Conservation (phyloP, 1,284 basidiomycete genomes). For the Melampsora larici-populina region DNA sequence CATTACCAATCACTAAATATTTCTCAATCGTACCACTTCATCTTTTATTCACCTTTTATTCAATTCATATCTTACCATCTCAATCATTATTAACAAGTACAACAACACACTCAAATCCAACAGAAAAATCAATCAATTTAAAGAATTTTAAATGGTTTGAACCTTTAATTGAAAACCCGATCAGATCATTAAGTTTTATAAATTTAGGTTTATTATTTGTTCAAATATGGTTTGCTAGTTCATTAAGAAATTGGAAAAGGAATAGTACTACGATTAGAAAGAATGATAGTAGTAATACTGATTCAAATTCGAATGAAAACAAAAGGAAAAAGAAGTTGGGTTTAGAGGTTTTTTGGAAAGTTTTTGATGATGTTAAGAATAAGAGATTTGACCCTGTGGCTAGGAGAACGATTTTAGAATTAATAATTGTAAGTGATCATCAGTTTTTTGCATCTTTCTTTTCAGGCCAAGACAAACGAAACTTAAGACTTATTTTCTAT, state of each 20-base stretch:
- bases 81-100: neutral
- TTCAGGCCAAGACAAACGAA: too few species aligned
- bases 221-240: slow-evolving; percentile 37
- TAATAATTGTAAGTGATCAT: neutral
- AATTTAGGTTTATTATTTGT: slow-evolving; percentile 22
- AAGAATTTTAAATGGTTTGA: too few species aligned
- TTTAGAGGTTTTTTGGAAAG: neutral
- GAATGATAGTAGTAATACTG: neutral
- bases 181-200: neutral
- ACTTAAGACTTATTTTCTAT: neutral
- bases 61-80: slow-evolving; percentile 11
- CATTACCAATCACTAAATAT: slow-evolving; percentile 11
- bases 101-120: neutral
- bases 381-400: neutral
- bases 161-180: neutral
- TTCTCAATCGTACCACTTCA: slow-evolving; percentile 26
- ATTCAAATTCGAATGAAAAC: neutral
- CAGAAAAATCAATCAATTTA: too few species aligned
- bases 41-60: slow-evolving; percentile 9
- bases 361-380: neutral
- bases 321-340: neutral
- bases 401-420: neutral
- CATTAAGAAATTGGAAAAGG: slow-evolving; percentile 3
- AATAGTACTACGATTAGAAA: neutral
- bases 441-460: neutral